Base-by-base conservation (phyloP, 768 basidiomycete species). In the Lanmaoa rubissima region DNA sequence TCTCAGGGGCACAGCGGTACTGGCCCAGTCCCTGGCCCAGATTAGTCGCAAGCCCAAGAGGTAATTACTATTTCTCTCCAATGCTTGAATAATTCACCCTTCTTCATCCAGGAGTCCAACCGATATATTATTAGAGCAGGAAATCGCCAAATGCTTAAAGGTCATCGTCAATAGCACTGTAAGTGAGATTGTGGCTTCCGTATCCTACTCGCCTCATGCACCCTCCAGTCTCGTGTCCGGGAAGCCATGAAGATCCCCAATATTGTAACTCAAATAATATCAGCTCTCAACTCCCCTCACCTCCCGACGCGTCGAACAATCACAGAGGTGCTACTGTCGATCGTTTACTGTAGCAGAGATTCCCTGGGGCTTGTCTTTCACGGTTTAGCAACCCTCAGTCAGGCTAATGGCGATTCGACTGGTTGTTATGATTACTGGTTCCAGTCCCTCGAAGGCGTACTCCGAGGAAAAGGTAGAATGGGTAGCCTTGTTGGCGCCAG, bases 401-500 rank as follows among this genome's bases (percentile, higher is more conserved):
- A 79, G 26, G 74, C 82, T 5, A 91, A 92, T 60, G 68, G 75
- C 51, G 74, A 80, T 51, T 82, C 78, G 14, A 77, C 78, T 21
- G 82, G 83, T 34, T 82, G 77, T 51, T 98, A 92, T 69, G 86
- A 86, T 59, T 94, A 84, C 64, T 98, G 94, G 95, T 91, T 98
- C 68, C 87, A 85, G 62, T 87, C 86, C 0, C 76, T 96, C 60
- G 89, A 93, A 61, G 74, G 75, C 28, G 83, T 83, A 3, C 78
- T 98, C 17, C 81, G 85, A 46, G 95, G 94, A 3, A 78, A 94
- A 54, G 96, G 96, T 1, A 89, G 87, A 70, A 94, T 98, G 92
- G 96, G 96, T 1, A 97, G 91, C 68, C 72, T 91, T 40, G 96
- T 99, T 9, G 97, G 97, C 0, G 93, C 94, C 24, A 96, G 94